Evolutionary conservation across 805 yeast species (phyloP).

Genomic region (Candida ascalaphidarum): DNA sequence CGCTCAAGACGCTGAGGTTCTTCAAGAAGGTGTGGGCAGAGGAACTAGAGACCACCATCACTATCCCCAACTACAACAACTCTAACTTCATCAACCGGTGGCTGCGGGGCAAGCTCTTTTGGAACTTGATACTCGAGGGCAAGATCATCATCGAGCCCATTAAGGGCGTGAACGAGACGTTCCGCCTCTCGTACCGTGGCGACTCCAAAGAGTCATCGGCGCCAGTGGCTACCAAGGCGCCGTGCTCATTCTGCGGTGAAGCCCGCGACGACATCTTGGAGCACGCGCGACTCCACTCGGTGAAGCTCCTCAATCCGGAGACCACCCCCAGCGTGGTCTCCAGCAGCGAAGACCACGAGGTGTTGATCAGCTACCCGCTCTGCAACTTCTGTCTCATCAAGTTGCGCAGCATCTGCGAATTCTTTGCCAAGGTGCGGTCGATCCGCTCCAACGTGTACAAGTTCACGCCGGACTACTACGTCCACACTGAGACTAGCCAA

Average conservation of each 20-base stretch:
- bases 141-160: slow-evolving; percentile 80
- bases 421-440: slow-evolving; percentile 67
- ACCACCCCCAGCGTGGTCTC: slow-evolving; percentile 4
- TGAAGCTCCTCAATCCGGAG: slow-evolving; percentile 39
- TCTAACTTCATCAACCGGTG: slow-evolving; percentile 37
- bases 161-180: slow-evolving; percentile 71
- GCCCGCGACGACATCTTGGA: slow-evolving; percentile 57
- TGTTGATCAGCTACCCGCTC: slow-evolving; percentile 48
- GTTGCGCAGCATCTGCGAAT: slow-evolving; percentile 75
- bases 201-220: slow-evolving; percentile 12
- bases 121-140: slow-evolving; percentile 69
- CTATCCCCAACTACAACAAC: slow-evolving; percentile 42
- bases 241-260: slow-evolving; percentile 86
- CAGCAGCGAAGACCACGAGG: slow-evolving; percentile 15
- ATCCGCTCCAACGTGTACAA: slow-evolving; percentile 51
- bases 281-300: slow-evolving; percentile 68
- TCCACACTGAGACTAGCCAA: too few species aligned
- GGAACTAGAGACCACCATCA: slow-evolving; percentile 54
- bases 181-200: slow-evolving; percentile 35
- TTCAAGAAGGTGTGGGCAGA: slow-evolving; percentile 60
- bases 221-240: slow-evolving; percentile 61
- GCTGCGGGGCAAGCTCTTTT: slow-evolving; percentile 40
- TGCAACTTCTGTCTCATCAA: slow-evolving; percentile 78
- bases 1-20: slow-evolving; percentile 45
- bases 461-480: too few species aligned